These are phyloP conservation scores for Elsinoe fawcettii DNA, from an alignment of 2,329 filamentous ascomycete genomes.

Conservation along the genomic window DNA sequence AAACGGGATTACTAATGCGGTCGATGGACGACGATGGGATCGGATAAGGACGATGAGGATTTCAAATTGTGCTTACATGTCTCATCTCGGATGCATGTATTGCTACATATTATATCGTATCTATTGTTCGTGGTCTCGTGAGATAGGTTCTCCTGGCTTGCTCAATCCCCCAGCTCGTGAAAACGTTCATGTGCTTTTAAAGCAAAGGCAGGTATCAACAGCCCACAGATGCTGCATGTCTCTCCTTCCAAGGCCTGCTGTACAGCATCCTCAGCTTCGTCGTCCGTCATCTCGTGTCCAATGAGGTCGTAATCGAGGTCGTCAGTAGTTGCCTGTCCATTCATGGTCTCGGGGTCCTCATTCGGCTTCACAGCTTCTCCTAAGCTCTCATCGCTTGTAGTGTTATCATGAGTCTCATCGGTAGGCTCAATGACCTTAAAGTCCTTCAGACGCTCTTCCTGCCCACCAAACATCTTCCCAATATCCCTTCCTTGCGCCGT, in stretches of 20 bases:
- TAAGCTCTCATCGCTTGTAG: background rate
- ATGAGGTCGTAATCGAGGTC: background rate
- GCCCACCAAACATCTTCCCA: constrained; percentile 68
- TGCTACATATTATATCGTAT: background rate
- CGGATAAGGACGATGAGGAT: background rate
- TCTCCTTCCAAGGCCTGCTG: constrained; percentile 25
- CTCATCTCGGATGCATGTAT: background rate
- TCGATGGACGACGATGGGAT: background rate
- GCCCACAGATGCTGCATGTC: constrained; percentile 44
- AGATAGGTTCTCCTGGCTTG: background rate
- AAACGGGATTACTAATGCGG: background rate
- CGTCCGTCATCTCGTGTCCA: constrained; percentile 1
- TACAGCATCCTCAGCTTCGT: constrained; percentile 11
- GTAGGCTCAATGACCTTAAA: constrained; percentile 51
- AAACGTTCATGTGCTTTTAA: constrained; percentile 50
- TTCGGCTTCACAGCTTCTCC: background rate
- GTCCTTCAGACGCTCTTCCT: constrained; percentile 60
- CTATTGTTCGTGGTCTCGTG: background rate
- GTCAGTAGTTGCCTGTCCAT: background rate
- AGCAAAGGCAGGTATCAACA: constrained; percentile 51
- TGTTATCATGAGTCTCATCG: constrained; percentile 16
- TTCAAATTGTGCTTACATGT: background rate
- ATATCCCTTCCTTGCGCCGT: constrained; percentile 62
- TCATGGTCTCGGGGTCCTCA: background rate
- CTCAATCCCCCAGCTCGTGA: constrained; percentile 29